phyloP scores from a whole-genome alignment of 2,329 filamentous ascomycete species.

The Sporothrix luriei region DNA sequence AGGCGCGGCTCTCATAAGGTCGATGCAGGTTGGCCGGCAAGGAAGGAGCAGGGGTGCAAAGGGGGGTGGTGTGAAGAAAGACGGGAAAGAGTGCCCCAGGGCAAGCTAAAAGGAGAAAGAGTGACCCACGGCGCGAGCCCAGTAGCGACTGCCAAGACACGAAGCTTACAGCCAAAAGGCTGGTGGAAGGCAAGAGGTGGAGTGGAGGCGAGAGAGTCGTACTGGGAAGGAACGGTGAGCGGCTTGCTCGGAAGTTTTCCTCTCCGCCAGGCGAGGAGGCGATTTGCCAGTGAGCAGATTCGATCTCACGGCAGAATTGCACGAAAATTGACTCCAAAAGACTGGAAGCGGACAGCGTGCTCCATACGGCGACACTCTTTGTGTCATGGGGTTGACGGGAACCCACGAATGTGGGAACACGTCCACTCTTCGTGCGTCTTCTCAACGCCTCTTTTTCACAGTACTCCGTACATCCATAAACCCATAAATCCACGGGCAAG shows the following conservation, averaged over 20 bases:
- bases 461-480: too few relatives aligned
- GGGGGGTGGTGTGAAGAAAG: constrained; percentile 12
- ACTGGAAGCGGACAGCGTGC: background rate
- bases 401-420: constrained; percentile 1
- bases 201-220: background rate
- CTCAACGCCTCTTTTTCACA: background rate
- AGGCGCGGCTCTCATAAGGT: constrained; percentile 4
- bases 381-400: background rate
- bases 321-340: too few relatives aligned
- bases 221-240: constrained; percentile 22
- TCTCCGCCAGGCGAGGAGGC: background rate
- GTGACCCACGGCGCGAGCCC: background rate
- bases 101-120: background rate
- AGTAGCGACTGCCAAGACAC: constrained; percentile 4
- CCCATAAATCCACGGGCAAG: background rate
- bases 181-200: background rate
- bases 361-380: background rate
- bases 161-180: background rate
- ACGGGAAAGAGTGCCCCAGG: constrained; percentile 15
- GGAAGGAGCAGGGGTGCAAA: constrained; percentile 14
- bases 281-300: background rate
- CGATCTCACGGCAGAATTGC: background rate
- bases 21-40: background rate
- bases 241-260: constrained; percentile 6
- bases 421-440: background rate